Evolutionary conservation across 306 rosid genomes (phyloP).

Genomic region (Hippophae tibetana): DNA sequence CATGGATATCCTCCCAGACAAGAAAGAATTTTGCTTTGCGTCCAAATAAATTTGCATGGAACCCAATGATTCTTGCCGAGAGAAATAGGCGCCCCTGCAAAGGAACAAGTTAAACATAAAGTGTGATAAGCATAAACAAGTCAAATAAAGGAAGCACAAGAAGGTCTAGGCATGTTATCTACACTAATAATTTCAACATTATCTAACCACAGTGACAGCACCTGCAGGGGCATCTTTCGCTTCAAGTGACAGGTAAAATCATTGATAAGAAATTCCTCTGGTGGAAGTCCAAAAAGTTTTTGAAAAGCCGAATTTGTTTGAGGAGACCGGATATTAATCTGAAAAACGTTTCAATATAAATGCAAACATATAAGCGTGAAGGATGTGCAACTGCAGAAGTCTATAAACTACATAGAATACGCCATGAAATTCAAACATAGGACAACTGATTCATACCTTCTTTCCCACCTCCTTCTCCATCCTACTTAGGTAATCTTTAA

Average conservation of each 20-base stretch:
- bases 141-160: constrained; percentile 13
- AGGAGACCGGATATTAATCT: constrained; percentile 90
- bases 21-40: constrained; percentile 79
- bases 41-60: constrained; percentile 88
- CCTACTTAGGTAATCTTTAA: constrained; percentile 64
- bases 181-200: constrained; percentile 5
- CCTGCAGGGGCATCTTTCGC: constrained; percentile 97
- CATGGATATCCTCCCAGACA: constrained; percentile 96
- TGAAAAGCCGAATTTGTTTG: constrained; percentile 93
- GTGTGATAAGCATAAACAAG: constrained; percentile 15
- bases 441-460: constrained; percentile 52
- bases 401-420: constrained; percentile 6
- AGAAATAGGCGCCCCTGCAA: constrained; percentile 85
- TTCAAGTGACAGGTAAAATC: constrained; percentile 92
- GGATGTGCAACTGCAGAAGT: constrained; percentile 1
- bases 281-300: constrained; percentile 86
- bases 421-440: constrained; percentile 10
- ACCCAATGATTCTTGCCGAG: constrained; percentile 86
- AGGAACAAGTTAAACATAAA: constrained; percentile 19
- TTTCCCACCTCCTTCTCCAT: constrained; percentile 99
- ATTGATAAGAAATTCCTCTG: constrained; percentile 93
- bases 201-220: constrained; percentile 19
- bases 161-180: constrained; percentile 8
- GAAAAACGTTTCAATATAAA: constrained; percentile 18
- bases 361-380: constrained; percentile 18